Percentiles rank a stretch among this genome's conserved stretches.
These are phyloP conservation scores for Cordyceps cicadae DNA, from an alignment of 2,329 filamentous ascomycete genomes.

Conservation along the genomic window DNA sequence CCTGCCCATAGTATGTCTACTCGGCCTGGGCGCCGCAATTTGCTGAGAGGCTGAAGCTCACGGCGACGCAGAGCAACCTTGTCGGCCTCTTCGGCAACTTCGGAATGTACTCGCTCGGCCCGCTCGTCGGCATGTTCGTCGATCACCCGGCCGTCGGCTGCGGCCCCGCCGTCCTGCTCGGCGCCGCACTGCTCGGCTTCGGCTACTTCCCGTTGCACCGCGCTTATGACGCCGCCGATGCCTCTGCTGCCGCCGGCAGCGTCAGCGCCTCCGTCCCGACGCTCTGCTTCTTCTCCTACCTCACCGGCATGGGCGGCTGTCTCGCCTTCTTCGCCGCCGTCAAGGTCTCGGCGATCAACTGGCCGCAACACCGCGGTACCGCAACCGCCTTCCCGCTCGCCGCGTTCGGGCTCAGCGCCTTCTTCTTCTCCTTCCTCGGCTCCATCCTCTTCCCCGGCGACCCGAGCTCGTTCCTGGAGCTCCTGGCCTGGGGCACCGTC, in stretches of 20 bases:
- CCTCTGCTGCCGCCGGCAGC: conserved; percentile 27
- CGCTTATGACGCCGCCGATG: conserved; percentile 64
- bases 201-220: conserved; percentile 82
- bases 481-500: conserved; percentile 74
- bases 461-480: conserved; percentile 69
- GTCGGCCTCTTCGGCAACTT: conserved; percentile 81
- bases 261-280: conserved; percentile 40
- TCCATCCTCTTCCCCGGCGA: conserved; percentile 73
- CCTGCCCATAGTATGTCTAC: conserved; percentile 71
- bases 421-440: conserved; percentile 85
- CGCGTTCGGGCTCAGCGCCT: conserved; percentile 88
- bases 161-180: conserved; percentile 66
- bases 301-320: conserved; percentile 83
- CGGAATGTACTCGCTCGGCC: conserved; percentile 87
- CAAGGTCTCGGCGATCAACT: conserved; percentile 82
- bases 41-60: conserved; percentile 74
- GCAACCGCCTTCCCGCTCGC: conserved; percentile 90
- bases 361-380: conserved; percentile 82
- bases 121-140: conserved; percentile 81
- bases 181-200: conserved; percentile 60
- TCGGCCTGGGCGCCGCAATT: conserved; percentile 97
- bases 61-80: conserved; percentile 86
- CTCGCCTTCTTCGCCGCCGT: conserved; percentile 83
- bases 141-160: conserved; percentile 63
- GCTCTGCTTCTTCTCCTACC: conserved; percentile 75